Percentiles rank a stretch among this genome's conserved stretches.
phyloP scores from a whole-genome alignment of 257 asterid species.

The Jacaranda mimosifolia region DNA sequence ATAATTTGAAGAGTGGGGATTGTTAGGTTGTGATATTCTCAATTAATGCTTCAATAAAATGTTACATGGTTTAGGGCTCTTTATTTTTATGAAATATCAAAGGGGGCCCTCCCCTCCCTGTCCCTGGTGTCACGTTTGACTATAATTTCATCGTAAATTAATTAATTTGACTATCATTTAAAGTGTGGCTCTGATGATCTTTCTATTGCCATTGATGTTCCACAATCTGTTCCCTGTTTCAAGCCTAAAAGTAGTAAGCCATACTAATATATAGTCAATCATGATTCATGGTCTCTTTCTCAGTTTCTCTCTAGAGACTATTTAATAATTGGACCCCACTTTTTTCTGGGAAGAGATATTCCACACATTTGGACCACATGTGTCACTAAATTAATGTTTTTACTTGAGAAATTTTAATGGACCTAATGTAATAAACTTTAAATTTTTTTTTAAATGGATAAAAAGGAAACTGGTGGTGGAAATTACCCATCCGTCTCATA shows the following conservation, averaged over 20 bases:
- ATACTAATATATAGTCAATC: not conserved
- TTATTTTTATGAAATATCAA: not conserved
- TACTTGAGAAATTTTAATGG: no score
- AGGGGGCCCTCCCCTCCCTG: not conserved
- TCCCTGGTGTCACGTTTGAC: conserved; percentile 11
- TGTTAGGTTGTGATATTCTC: not conserved
- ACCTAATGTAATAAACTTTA: no score
- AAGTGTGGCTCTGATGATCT: not conserved
- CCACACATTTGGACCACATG: not conserved
- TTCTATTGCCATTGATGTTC: conserved; percentile 9
- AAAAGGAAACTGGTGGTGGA: no score
- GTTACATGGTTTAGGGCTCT: not conserved
- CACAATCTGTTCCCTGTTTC: conserved; percentile 33
- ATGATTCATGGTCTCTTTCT: no score
- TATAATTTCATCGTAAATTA: not conserved
- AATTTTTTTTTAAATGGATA: no score
- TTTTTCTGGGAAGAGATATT: not conserved
- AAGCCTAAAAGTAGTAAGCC: conserved; percentile 15
- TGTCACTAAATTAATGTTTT: not conserved
- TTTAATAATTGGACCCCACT: not conserved
- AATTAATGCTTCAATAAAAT: not conserved
- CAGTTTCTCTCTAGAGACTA: not conserved
- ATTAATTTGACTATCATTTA: conserved; percentile 9
- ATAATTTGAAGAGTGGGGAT: not conserved
- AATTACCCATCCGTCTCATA: no score